Conservation (phyloP, 2,329 filamentous ascomycete genomes). For the Xylariaceae sp. region DNA sequence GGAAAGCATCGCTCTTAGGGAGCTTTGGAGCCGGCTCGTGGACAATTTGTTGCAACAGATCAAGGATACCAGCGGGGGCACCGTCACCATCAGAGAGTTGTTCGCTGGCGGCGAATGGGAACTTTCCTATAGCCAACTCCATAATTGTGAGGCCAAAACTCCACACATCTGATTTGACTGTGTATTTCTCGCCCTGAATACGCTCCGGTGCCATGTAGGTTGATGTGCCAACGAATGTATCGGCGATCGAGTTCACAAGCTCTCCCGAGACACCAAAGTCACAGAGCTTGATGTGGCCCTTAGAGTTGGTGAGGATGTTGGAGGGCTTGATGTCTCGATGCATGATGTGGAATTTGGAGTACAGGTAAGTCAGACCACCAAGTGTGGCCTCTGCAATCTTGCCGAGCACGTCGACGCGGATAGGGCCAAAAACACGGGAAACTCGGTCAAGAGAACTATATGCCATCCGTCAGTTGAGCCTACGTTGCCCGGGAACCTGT, state of each 20-base stretch:
- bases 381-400: slow-evolving; percentile 97
- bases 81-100: slow-evolving; percentile 70
- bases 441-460: slow-evolving; percentile 85
- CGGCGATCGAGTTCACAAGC: slow-evolving; percentile 94
- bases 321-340: slow-evolving; percentile 98
- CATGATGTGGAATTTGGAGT: slow-evolving; percentile 96
- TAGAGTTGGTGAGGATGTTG: slow-evolving; percentile 93
- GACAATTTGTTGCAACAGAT: slow-evolving; percentile 95
- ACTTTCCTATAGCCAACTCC: slow-evolving; percentile 96
- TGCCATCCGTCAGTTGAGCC: slow-evolving; percentile 23
- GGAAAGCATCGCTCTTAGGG: slow-evolving; percentile 97
- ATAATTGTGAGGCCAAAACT: slow-evolving; percentile 94
- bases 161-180: slow-evolving; percentile 98
- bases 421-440: slow-evolving; percentile 89
- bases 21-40: slow-evolving; percentile 91
- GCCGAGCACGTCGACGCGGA: slow-evolving; percentile 92
- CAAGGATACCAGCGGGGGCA: slow-evolving; percentile 89
- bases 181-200: slow-evolving; percentile 95
- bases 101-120: slow-evolving; percentile 81
- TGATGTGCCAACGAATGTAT: slow-evolving; percentile 97
- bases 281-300: slow-evolving; percentile 92
- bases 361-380: slow-evolving; percentile 90
- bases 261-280: slow-evolving; percentile 99
- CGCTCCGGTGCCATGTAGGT: slow-evolving; percentile 99
- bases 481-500: not conserved